Evolutionary conservation across 164 flowering plant genomes (phyloP).

Genomic region (Santalum album): DNA sequence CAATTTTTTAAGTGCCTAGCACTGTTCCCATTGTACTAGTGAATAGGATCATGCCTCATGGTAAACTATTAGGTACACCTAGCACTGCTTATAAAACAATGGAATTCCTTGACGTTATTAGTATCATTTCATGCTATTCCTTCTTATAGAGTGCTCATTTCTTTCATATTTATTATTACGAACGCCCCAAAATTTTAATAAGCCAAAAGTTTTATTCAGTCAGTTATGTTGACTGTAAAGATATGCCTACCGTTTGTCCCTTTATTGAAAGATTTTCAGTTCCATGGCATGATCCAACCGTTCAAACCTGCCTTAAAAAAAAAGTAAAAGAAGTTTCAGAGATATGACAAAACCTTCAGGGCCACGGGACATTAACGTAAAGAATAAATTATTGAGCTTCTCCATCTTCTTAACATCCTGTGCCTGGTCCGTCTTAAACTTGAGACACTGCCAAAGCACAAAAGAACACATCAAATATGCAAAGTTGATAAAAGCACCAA

Average conservation of each 20-base stretch:
- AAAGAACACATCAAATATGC: background rate
- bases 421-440: constrained; percentile 93
- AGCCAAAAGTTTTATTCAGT: too few species aligned
- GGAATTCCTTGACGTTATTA: too few species aligned
- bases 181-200: too few species aligned
- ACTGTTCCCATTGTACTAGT: too few species aligned
- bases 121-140: too few species aligned
- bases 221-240: too few species aligned
- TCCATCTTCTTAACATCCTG: constrained; percentile 99
- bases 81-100: too few species aligned
- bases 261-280: background rate
- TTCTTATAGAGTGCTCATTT: too few species aligned
- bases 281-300: background rate
- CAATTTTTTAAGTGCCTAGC: too few species aligned
- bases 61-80: too few species aligned
- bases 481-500: background rate
- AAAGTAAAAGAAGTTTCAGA: background rate
- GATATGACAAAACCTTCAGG: constrained; percentile 63
- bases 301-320: background rate
- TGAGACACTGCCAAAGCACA: constrained; percentile 56
- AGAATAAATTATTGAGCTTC: constrained; percentile 87
- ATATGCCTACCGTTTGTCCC: background rate
- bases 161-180: too few species aligned
- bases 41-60: too few species aligned
- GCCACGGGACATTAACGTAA: constrained; percentile 85